phyloP scores from a whole-genome alignment of 1,139 yeast species.

The Chernovozyma aurita region DNA sequence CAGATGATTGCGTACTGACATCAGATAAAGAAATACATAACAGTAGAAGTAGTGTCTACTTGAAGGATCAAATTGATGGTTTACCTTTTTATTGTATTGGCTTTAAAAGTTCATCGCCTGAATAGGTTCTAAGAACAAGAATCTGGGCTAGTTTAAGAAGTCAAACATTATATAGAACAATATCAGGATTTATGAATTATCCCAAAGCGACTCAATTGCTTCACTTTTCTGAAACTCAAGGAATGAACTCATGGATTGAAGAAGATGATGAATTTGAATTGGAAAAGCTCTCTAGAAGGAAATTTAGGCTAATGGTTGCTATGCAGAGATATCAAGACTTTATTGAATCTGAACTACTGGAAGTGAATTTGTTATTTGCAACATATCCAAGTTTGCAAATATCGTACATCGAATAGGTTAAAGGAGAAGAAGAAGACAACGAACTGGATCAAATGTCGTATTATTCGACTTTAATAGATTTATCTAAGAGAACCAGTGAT shows the following conservation, averaged over 20 bases:
- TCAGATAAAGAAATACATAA: background rate
- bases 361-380: constrained; percentile 51
- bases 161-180: constrained; percentile 74
- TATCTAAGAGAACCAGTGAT: constrained; percentile 30
- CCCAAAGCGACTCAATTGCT: constrained; percentile 62
- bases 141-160: constrained; percentile 79
- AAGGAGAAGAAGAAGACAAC: constrained; percentile 16
- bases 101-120: constrained; percentile 59
- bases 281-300: constrained; percentile 37
- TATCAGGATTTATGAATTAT: constrained; percentile 74
- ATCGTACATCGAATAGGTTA: constrained; percentile 53
- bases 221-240: constrained; percentile 48
- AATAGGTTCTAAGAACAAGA: constrained; percentile 61
- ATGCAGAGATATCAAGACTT: constrained; percentile 63
- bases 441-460: constrained; percentile 26
- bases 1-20: background rate
- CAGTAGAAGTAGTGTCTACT: constrained; percentile 2
- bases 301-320: constrained; percentile 65
- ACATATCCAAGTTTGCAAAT: constrained; percentile 61
- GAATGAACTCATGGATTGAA: constrained; percentile 7
- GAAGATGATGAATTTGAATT: constrained; percentile 37
- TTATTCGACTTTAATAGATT: constrained; percentile 64
- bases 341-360: constrained; percentile 46
- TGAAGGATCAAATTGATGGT: constrained; percentile 37
- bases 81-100: constrained; percentile 72